Evolutionary conservation across 2,329 filamentous ascomycete genomes (phyloP).

Genomic region (Didymella exigua): DNA sequence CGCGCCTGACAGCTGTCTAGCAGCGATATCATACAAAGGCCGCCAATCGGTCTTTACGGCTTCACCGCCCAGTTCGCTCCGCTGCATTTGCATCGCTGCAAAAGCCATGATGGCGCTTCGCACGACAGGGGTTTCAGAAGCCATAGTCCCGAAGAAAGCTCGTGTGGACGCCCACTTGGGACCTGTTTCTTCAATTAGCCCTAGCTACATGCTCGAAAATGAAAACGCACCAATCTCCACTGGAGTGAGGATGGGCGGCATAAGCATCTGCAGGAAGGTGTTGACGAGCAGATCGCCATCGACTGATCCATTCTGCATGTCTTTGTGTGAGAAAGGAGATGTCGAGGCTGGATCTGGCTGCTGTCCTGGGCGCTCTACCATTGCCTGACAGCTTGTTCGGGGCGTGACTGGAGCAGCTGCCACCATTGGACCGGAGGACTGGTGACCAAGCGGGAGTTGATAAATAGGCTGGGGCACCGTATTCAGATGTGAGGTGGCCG

Average conservation of each 20-base stretch:
- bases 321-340: slow-evolving; percentile 40
- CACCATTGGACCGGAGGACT: slow-evolving; percentile 19
- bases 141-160: slow-evolving; percentile 57
- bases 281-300: slow-evolving; percentile 53
- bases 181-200: background rate
- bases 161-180: slow-evolving; percentile 59
- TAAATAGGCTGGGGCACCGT: slow-evolving; percentile 30
- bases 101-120: slow-evolving; percentile 58
- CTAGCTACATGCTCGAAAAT: background rate
- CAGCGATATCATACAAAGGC: slow-evolving; percentile 40
- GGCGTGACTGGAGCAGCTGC: slow-evolving; percentile 12
- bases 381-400: slow-evolving; percentile 19
- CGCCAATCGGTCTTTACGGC: slow-evolving; percentile 40
- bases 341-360: slow-evolving; percentile 31
- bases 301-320: slow-evolving; percentile 19
- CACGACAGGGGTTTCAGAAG: slow-evolving; percentile 55
- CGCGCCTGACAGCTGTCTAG: slow-evolving; percentile 32
- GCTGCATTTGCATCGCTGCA: slow-evolving; percentile 52
- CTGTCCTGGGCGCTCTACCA: slow-evolving; percentile 22
- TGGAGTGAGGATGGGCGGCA: slow-evolving; percentile 60
- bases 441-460: slow-evolving; percentile 25
- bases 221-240: slow-evolving; percentile 54
- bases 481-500: slow-evolving; percentile 19
- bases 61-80: slow-evolving; percentile 43
- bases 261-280: slow-evolving; percentile 56